Evolutionary conservation across 352 stramenopile genomes (phyloP), one percentile per base, ranked within the genome.

Genomic region (Phytophthora rubi): DNA sequence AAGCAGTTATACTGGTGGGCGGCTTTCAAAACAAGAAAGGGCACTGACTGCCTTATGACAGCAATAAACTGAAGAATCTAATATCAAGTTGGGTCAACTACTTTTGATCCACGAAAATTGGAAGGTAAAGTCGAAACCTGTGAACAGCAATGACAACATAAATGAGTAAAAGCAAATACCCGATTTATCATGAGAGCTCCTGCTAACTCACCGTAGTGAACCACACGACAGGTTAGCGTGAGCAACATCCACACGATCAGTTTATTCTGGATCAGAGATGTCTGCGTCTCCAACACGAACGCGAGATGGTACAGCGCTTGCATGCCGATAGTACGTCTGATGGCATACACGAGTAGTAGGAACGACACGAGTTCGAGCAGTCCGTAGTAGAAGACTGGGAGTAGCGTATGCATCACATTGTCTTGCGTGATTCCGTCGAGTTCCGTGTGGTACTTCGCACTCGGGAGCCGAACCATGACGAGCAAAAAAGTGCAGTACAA

Each of bases 371-470:
- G 48, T 49, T 81, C 70, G 26, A 79, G 33, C 6, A 73, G 8
- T 1, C 54, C 55, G 51, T 80, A 76, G 13, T 75, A 9, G 16
- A 70, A 64, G 18, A 74, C 60, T 15, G 66, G 59, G 15, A 56
- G 53, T 12, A 71, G 39, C 3, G 55, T 69, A 16, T 37, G 3
- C 1, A 42, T 21, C 5, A 81, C n/a, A 35, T 45, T 62, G 12
- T 60, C 23, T 12, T 18, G 18, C 1, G 37, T 58, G 6, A 81
- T 73, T 0, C 47, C 21, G 28, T 62, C 49, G 6, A 80, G 44
- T 44, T 81, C 73, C 33, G 54, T 52, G 59, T 85, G 78, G 47
- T 79, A 85, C 15, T 63, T 13, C 6, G 56, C 65, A 37, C 70
- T 81, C 0, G 71, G 66, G 6, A 80, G 59, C 4, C 49, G 53